Evolutionary conservation across 2,329 filamentous ascomycete species (phyloP).

Genomic region (Botrytis fabae): DNA sequence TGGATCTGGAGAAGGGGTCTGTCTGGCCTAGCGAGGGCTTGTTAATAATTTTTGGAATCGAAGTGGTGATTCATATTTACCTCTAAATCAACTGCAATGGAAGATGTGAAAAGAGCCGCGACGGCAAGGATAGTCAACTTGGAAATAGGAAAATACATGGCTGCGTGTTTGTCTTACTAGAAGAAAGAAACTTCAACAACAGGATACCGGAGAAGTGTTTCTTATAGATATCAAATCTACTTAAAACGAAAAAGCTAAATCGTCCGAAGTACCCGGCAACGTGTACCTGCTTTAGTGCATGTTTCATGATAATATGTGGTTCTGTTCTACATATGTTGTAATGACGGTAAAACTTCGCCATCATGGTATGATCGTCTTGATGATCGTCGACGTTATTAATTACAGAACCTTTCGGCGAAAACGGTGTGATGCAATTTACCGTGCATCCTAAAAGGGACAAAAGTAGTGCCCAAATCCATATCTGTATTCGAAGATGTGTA

Average conservation of each 20-base stretch:
- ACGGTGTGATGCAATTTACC: not conserved
- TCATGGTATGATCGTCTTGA: not conserved
- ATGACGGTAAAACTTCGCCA: slow-evolving; percentile 1
- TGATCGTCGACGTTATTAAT: not conserved
- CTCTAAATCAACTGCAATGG: not conserved
- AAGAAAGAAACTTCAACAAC: not conserved
- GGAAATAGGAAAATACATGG: not conserved
- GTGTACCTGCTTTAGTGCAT: slow-evolving; percentile 1
- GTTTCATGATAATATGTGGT: slow-evolving; percentile 13
- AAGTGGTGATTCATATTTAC: not conserved
- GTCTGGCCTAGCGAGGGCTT: not conserved
- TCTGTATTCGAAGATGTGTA: not conserved
- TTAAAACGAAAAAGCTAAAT: not conserved
- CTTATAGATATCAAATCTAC: not conserved
- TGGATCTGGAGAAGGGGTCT: not conserved
- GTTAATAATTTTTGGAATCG: not conserved
- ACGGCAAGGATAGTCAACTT: not conserved
- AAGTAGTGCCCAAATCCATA: not conserved
- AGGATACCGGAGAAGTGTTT: not conserved
- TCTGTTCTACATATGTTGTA: not conserved
- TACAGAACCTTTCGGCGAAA: no score
- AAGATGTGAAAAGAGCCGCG: not conserved
- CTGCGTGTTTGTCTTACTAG: not conserved
- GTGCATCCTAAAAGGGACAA: not conserved
- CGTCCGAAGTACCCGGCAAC: not conserved